Conservation (phyloP, 352 stramenopile species). For the Pythium phragmiticola region DNA sequence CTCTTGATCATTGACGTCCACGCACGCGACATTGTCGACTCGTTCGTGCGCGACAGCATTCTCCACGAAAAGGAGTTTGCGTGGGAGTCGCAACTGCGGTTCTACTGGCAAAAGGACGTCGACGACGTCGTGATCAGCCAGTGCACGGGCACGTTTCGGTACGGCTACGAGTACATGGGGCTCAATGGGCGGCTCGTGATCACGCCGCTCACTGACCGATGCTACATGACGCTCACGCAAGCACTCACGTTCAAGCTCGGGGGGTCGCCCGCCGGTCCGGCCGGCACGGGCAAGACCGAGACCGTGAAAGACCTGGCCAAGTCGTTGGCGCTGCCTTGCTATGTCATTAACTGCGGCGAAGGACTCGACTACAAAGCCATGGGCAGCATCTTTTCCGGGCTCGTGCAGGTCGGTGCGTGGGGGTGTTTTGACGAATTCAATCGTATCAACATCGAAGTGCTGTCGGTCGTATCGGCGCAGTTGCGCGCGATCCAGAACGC, state of each 20-base stretch:
- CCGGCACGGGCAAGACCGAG: constrained; percentile 94
- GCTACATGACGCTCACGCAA: constrained; percentile 95
- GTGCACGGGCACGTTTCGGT: constrained; percentile 91
- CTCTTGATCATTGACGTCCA: constrained; percentile 91
- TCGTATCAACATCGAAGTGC: constrained; percentile 87
- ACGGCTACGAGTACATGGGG: constrained; percentile 97
- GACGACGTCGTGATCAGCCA: constrained; percentile 90
- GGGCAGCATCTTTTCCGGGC: constrained; percentile 94
- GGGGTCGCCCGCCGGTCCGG: constrained; percentile 91
- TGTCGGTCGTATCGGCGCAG: constrained; percentile 87
- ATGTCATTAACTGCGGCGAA: constrained; percentile 94
- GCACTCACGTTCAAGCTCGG: constrained; percentile 95
- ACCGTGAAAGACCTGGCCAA: constrained; percentile 96
- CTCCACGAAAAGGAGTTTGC: constrained; percentile 90
- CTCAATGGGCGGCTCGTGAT: constrained; percentile 96
- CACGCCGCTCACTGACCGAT: constrained; percentile 95
- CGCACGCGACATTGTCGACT: constrained; percentile 87
- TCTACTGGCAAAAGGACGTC: constrained; percentile 91
- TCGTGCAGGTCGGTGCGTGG: constrained; percentile 93
- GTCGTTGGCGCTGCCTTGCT: constrained; percentile 93
- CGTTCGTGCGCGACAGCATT: constrained; percentile 89
- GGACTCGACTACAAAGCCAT: constrained; percentile 94
- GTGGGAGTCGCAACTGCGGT: constrained; percentile 88
- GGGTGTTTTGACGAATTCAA: constrained; percentile 92
- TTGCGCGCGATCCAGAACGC: constrained; percentile 92